Conservation (phyloP, 1,284 basidiomycete genomes). For the Exobasidium cylindrosporum region DNA sequence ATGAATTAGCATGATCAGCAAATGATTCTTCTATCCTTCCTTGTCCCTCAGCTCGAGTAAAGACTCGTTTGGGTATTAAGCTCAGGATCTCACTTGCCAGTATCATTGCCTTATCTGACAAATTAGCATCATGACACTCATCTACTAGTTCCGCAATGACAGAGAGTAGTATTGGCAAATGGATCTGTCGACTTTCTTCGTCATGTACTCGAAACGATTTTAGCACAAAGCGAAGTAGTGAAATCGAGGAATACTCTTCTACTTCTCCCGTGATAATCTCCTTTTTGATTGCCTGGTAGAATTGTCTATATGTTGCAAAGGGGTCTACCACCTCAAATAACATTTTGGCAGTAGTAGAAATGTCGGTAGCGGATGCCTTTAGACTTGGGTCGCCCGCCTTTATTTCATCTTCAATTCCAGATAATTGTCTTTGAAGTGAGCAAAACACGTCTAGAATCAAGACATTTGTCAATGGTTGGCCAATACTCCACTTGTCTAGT, state of each 20-base stretch:
- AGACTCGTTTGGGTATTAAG: constrained; percentile 37
- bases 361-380: constrained; percentile 57
- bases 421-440: constrained; percentile 63
- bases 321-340: constrained; percentile 92
- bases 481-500: constrained; percentile 95
- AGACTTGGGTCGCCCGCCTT: not conserved
- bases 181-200: constrained; percentile 74
- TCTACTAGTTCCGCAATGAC: constrained; percentile 23
- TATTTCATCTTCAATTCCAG: constrained; percentile 62
- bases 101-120: constrained; percentile 16
- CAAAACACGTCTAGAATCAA: constrained; percentile 77
- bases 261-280: constrained; percentile 54
- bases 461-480: constrained; percentile 72
- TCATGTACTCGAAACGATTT: constrained; percentile 71
- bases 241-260: constrained; percentile 32
- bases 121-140: not conserved
- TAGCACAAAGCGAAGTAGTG: constrained; percentile 65
- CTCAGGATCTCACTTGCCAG: constrained; percentile 34
- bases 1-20: constrained; percentile 6
- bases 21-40: constrained; percentile 3
- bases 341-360: constrained; percentile 78
- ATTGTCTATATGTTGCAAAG: constrained; percentile 75
- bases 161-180: constrained; percentile 63
- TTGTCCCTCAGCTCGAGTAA: constrained; percentile 21
- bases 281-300: constrained; percentile 61